These are phyloP conservation scores for Harrya chromipes DNA, from an alignment of 768 basidiomycete species.

Conservation along the genomic window DNA sequence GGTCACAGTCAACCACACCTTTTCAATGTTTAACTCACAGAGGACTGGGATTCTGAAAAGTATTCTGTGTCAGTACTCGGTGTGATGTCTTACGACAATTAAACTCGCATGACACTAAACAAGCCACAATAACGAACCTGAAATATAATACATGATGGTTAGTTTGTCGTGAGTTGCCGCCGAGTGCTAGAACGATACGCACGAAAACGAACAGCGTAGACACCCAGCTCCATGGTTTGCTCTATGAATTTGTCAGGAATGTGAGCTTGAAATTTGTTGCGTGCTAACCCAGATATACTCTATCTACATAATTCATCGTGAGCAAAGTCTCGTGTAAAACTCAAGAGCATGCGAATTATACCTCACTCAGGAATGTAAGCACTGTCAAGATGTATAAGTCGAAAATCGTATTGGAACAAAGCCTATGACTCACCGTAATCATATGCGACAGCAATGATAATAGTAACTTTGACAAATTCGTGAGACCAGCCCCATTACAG, in stretches of 20 bases:
- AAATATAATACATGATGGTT: neutral
- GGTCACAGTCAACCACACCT: neutral
- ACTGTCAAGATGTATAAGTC: neutral
- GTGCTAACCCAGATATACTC: slow-evolving; percentile 5
- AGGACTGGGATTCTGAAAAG: neutral
- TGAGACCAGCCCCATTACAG: neutral
- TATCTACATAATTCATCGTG: neutral
- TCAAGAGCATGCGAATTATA: neutral
- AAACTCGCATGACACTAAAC: neutral
- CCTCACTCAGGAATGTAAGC: slow-evolving; percentile 9
- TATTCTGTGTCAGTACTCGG: no score
- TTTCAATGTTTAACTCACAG: neutral
- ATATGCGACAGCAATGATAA: slow-evolving; percentile 7
- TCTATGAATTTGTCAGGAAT: neutral
- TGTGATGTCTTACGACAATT: neutral
- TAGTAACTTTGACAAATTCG: neutral
- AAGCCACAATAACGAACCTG: slow-evolving; percentile 9
- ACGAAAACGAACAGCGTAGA: neutral
- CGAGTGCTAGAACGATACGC: neutral
- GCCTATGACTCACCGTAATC: slow-evolving; percentile 7
- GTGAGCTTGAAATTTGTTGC: neutral
- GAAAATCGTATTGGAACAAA: no score
- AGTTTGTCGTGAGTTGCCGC: neutral
- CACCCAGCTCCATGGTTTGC: neutral
- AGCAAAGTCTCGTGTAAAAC: neutral